Evolutionary conservation across 805 yeast species (phyloP).

Genomic region (Barnettozyma populi): DNA sequence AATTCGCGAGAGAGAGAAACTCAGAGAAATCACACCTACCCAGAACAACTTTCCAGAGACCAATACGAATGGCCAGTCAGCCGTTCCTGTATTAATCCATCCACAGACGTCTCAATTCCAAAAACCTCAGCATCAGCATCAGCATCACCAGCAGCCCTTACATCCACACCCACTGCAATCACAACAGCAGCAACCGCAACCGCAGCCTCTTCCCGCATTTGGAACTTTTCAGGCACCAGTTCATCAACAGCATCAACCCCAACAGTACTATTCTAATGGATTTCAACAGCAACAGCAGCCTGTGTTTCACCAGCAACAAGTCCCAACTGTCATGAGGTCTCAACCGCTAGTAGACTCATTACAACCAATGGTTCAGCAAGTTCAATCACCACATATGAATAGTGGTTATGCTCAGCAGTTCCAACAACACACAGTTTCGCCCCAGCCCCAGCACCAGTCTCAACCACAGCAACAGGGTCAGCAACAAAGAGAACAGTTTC

Average conservation of each 20-base stretch:
- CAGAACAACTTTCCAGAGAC: not conserved
- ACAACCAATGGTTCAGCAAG: not conserved
- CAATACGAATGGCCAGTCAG: not conserved
- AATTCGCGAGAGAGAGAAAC: constrained; percentile 20
- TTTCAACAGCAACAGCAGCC: not conserved
- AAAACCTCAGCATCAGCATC: not conserved
- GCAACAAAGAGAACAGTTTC: not conserved
- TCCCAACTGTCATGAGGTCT: not conserved
- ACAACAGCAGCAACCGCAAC: not conserved
- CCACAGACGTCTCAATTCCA: not conserved
- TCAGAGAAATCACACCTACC: constrained; percentile 9
- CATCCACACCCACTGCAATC: not conserved
- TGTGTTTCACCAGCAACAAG: not conserved
- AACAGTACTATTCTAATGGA: constrained; percentile 1
- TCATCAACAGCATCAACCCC: constrained; percentile 5
- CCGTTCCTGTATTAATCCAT: not conserved
- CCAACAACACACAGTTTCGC: not conserved
- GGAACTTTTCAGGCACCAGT: not conserved
- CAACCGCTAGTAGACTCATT: not conserved
- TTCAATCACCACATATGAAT: not conserved
- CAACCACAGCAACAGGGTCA: not conserved
- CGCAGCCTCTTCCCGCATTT: not conserved
- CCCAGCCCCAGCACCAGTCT: not conserved
- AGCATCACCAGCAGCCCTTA: too few relatives aligned
- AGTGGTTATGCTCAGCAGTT: not conserved